Conservation (phyloP, 495 filamentous ascomycete genomes). For the Pyrenula aspistea region DNA sequence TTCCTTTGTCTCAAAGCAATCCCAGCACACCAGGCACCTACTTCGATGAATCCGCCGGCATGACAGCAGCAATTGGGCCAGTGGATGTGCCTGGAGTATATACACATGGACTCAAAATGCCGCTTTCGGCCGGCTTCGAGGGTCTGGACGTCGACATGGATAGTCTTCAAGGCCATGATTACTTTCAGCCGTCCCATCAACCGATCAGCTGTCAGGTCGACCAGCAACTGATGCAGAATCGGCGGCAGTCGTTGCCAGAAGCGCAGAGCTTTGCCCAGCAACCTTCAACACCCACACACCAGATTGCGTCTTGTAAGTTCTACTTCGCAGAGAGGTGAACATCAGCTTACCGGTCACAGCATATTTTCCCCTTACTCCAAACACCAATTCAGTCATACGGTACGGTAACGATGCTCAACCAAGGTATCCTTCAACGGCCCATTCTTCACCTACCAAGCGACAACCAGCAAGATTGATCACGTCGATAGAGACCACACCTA, state of each 20-base stretch:
- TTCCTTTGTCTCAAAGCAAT: not conserved
- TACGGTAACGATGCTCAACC: constrained; percentile 7
- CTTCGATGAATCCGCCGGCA: not conserved
- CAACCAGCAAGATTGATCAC: constrained; percentile 18
- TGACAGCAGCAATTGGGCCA: not conserved
- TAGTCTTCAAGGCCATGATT: not conserved
- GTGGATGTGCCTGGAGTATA: not conserved
- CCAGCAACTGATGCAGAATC: not conserved
- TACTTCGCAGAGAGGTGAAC: not conserved
- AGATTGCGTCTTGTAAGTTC: constrained; percentile 40
- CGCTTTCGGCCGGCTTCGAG: not conserved
- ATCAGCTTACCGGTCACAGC: constrained; percentile 18
- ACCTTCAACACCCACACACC: constrained; percentile 46
- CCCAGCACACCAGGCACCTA: not conserved
- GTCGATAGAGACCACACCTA: constrained; percentile 22
- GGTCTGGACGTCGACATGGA: not conserved
- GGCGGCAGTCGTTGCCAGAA: not conserved
- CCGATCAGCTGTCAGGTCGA: not conserved
- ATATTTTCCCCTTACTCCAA: constrained; percentile 35
- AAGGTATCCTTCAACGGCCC: constrained; percentile 4
- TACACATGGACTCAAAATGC: not conserved
- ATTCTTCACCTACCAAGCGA: constrained; percentile 11
- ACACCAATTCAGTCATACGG: constrained; percentile 32
- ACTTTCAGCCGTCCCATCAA: not conserved
- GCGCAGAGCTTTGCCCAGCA: constrained; percentile 9